Conservation (phyloP, 371 early-diverging fungal genomes). For the Mortierella sp. region DNA sequence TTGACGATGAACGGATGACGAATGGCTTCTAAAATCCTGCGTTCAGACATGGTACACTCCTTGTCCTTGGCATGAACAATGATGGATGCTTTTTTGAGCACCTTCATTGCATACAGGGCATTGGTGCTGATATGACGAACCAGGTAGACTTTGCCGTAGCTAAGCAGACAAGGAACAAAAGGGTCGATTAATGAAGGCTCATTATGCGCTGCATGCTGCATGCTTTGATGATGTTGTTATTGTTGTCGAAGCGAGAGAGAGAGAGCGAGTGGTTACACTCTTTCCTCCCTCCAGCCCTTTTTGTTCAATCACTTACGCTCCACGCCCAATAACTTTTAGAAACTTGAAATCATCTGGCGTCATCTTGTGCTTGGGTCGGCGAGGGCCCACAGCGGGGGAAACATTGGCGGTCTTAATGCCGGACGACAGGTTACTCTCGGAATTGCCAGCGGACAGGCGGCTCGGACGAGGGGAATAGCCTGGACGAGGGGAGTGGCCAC, state of each 20-base stretch:
- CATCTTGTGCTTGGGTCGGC: conserved; percentile 66
- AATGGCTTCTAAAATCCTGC: conserved; percentile 80
- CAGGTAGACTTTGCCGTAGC: conserved; percentile 84
- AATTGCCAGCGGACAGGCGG: neutral
- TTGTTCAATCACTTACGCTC: conserved; percentile 44
- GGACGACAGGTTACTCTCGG: neutral
- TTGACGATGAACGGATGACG: conserved; percentile 96
- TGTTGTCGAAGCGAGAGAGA: no score
- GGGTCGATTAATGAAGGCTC: neutral
- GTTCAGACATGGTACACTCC: conserved; percentile 79
- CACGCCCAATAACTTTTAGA: conserved; percentile 94
- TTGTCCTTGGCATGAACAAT: conserved; percentile 77
- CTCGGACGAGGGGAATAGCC: neutral
- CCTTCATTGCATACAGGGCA: conserved; percentile 92
- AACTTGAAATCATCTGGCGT: conserved; percentile 89
- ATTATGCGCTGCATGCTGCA: conserved; percentile 7
- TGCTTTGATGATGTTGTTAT: neutral
- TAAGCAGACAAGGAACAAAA: conserved; percentile 19
- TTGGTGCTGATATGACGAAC: conserved; percentile 74
- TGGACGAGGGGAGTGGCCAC: conserved; percentile 43
- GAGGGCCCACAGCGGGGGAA: conserved; percentile 36
- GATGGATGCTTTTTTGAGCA: conserved; percentile 87
- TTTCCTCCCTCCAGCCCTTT: no score
- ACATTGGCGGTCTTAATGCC: conserved; percentile 43
- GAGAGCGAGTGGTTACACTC: no score